Conservation (phyloP, 1,139 yeast genomes). For the Yamadazyma sp. region DNA sequence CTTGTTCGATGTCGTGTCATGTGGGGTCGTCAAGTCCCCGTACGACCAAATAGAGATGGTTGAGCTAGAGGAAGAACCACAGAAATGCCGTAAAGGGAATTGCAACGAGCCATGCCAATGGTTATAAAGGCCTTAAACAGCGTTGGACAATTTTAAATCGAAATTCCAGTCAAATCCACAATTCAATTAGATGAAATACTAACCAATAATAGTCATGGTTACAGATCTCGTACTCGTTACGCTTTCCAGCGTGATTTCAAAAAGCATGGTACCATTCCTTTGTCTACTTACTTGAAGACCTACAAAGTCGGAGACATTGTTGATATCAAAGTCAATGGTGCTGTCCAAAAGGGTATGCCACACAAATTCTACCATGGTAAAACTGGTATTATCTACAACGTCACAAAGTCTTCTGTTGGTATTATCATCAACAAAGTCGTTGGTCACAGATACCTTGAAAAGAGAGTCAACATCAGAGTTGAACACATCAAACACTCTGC, state of each 20-base stretch:
- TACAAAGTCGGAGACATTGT: slow-evolving; percentile 99
- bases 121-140: neutral
- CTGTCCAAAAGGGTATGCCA: slow-evolving; percentile 99
- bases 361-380: slow-evolving; percentile 99
- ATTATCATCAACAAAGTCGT: slow-evolving; percentile 97
- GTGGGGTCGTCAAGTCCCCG: too few species aligned
- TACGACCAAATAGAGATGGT: too few species aligned
- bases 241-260: slow-evolving; percentile 99
- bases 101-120: too few species aligned
- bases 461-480: slow-evolving; percentile 97
- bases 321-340: slow-evolving; percentile 98
- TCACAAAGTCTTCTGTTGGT: slow-evolving; percentile 98
- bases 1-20: too few species aligned
- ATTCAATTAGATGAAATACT: slow-evolving; percentile 3
- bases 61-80: too few species aligned
- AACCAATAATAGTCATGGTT: slow-evolving; percentile 63
- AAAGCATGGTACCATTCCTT: slow-evolving; percentile 93
- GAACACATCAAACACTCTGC: slow-evolving; percentile 99
- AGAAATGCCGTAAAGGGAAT: too few species aligned
- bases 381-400: slow-evolving; percentile 98
- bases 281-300: slow-evolving; percentile 95
- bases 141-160: neutral
- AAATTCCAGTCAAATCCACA: neutral
- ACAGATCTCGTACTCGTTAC: slow-evolving; percentile 99
- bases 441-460: slow-evolving; percentile 98